phyloP scores from a whole-genome alignment of 2,329 filamentous ascomycete species.

The Cordyceps farinosa region DNA sequence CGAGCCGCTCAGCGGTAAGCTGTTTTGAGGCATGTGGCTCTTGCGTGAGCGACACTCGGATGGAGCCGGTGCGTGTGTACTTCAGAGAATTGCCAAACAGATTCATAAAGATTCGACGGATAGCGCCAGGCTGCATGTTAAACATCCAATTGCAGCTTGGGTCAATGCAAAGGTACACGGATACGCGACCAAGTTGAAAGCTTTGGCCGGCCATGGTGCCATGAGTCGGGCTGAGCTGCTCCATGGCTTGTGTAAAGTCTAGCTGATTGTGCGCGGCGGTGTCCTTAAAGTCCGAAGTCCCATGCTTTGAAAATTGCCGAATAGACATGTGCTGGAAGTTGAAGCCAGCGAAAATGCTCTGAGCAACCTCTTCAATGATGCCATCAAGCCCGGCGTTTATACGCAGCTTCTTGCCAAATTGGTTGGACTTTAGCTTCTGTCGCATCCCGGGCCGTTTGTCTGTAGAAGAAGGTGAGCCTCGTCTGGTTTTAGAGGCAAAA shows the following conservation, averaged over 20 bases:
- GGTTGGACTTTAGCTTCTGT: constrained; percentile 33
- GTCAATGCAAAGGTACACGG: constrained; percentile 50
- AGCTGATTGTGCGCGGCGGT: neutral
- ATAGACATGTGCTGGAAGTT: constrained; percentile 31
- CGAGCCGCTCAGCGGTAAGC: neutral
- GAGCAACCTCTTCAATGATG: constrained; percentile 45
- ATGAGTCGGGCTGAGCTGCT: neutral
- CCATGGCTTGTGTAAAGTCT: neutral
- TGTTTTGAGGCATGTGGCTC: neutral
- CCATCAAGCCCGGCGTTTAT: constrained; percentile 34
- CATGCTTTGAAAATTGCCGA: neutral
- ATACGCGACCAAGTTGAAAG: constrained; percentile 27
- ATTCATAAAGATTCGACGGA: constrained; percentile 58
- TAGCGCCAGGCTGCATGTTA: constrained; percentile 49
- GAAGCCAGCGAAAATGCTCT: constrained; percentile 45
- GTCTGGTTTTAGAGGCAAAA: constrained; percentile 17
- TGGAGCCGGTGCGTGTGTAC: constrained; percentile 44
- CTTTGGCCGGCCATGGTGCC: too few relatives aligned
- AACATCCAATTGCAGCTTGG: constrained; percentile 48
- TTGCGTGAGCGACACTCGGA: constrained; percentile 30
- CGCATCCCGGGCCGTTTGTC: constrained; percentile 31
- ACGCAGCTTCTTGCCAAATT: constrained; percentile 25
- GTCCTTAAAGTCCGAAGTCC: neutral
- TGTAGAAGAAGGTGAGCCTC: neutral
- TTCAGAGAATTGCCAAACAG: constrained; percentile 61